Evolutionary conservation across 805 yeast genomes (phyloP), one percentile per base, ranked within the genome.

Genomic region (Kuraishia hungarica): DNA sequence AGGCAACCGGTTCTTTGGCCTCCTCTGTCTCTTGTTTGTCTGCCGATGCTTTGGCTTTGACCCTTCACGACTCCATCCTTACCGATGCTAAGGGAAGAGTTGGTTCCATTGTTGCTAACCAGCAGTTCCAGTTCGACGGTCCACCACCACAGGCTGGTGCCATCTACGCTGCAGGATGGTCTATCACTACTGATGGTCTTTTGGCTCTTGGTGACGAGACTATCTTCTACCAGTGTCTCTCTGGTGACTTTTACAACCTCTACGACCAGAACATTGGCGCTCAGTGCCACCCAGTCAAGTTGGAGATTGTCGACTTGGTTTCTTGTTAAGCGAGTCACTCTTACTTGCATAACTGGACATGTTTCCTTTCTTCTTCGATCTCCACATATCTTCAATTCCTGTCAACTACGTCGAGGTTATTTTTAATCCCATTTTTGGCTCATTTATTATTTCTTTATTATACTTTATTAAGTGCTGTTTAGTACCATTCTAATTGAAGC

Each of bases 81-180:
- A 75, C 68, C 21, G 84, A 80, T 60, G 58, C 74, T 28, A 55
- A 64, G 54, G 81, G 81, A 57, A 77, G 84, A 75, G 70, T 80
- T 59, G 84, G 84, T 61, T 78, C 83, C 51, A 79, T 80, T 68
- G 84, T 80, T 60, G 82, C 83, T 57, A 79, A 79, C 79, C 73
- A 80, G 72, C 85, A 81, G 71, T 80, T 81, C 79, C 85, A 81
- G 72, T 81, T 81, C 62, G 85, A 81, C 65, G 84, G 84, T 64
- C 84, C 84, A 51, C 83, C 83, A 68, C 84, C 84, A 56, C 85
- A 81, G 71, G 84, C 80, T 55, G 81, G 81, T 68, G 74, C 80
- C 52, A 74, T 75, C 57, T 73, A 76, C 59, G 81, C 81, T 61
- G 79, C 76, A 51, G 80, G 81, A 56, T 76, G 81, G 81, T 71